Percentiles rank a stretch among this genome's conserved stretches.
Evolutionary conservation across 108 stramenopile genomes (phyloP).

Genomic region (Pseudonitzschia multiseries): DNA sequence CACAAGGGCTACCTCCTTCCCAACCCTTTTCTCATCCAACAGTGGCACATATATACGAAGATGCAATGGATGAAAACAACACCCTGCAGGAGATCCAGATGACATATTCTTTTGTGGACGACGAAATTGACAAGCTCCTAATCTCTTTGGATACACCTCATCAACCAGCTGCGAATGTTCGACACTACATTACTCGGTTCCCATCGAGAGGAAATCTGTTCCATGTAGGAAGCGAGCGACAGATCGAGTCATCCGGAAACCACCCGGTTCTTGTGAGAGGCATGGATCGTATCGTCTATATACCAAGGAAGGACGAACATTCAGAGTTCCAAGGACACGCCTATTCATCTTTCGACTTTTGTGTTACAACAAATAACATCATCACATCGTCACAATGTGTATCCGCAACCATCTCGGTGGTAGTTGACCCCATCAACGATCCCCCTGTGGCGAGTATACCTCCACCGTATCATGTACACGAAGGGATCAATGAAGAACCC

Average conservation of each 20-base stretch:
- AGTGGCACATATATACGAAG: slow-evolving; percentile 33
- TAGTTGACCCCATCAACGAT: slow-evolving; percentile 44
- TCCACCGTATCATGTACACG: slow-evolving; percentile 25
- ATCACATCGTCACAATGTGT: slow-evolving; percentile 27
- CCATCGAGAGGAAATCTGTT: slow-evolving; percentile 27
- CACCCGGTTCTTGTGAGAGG: not conserved
- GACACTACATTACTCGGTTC: slow-evolving; percentile 23
- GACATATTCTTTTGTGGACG: slow-evolving; percentile 15
- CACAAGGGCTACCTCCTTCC: slow-evolving; percentile 20
- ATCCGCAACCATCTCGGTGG: slow-evolving; percentile 29
- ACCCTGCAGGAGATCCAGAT: slow-evolving; percentile 18
- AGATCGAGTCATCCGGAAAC: not conserved
- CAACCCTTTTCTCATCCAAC: not conserved
- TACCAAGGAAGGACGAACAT: slow-evolving; percentile 31
- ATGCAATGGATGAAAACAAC: slow-evolving; percentile 25
- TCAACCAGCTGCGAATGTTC: slow-evolving; percentile 9
- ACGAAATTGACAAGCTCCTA: slow-evolving; percentile 21
- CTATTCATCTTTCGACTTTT: slow-evolving; percentile 37
- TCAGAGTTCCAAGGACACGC: slow-evolving; percentile 22
- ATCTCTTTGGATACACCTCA: not conserved
- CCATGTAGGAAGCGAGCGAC: slow-evolving; percentile 3
- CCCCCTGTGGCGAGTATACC: slow-evolving; percentile 31
- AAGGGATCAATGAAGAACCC: slow-evolving; percentile 18
- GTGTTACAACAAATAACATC: slow-evolving; percentile 23
- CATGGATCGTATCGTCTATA: slow-evolving; percentile 10